A percentile compares a stretch with the other conserved stretches of the same genome.
These are phyloP conservation scores for Bipolaris cookei DNA, from an alignment of 2,329 filamentous ascomycete genomes.

Conservation along the genomic window DNA sequence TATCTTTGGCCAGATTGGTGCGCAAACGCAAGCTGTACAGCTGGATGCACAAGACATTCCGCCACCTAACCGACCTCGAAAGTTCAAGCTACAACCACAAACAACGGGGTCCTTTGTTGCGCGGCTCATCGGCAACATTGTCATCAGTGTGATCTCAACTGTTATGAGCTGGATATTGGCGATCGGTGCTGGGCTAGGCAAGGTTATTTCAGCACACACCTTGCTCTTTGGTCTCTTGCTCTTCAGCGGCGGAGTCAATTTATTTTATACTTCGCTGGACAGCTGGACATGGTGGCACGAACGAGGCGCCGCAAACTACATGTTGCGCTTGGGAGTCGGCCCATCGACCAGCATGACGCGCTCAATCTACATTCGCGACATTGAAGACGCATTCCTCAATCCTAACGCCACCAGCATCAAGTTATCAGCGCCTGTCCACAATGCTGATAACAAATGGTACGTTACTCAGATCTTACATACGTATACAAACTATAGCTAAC, in stretches of 20 bases:
- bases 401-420: slow-evolving; percentile 44
- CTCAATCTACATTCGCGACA: slow-evolving; percentile 80
- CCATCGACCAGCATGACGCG: slow-evolving; percentile 84
- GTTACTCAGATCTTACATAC: too few species aligned
- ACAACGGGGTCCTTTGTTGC: slow-evolving; percentile 72
- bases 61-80: slow-evolving; percentile 45
- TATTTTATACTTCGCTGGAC: slow-evolving; percentile 75
- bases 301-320: slow-evolving; percentile 77
- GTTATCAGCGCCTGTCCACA: slow-evolving; percentile 24
- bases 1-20: slow-evolving; percentile 78
- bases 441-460: slow-evolving; percentile 40
- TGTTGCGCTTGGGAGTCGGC: slow-evolving; percentile 78
- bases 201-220: slow-evolving; percentile 73
- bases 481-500: slow-evolving; percentile 11
- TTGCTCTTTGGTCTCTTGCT: slow-evolving; percentile 73
- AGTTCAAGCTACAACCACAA: slow-evolving; percentile 57
- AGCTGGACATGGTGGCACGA: slow-evolving; percentile 84
- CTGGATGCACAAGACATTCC: slow-evolving; percentile 46
- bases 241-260: slow-evolving; percentile 74
- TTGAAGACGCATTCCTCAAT: slow-evolving; percentile 67
- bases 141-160: slow-evolving; percentile 75
- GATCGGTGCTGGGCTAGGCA: slow-evolving; percentile 68
- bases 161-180: slow-evolving; percentile 79
- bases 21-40: slow-evolving; percentile 67
- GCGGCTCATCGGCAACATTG: slow-evolving; percentile 74